Conservation (phyloP, 352 stramenopile genomes). For the Phytophthora sojae region DNA sequence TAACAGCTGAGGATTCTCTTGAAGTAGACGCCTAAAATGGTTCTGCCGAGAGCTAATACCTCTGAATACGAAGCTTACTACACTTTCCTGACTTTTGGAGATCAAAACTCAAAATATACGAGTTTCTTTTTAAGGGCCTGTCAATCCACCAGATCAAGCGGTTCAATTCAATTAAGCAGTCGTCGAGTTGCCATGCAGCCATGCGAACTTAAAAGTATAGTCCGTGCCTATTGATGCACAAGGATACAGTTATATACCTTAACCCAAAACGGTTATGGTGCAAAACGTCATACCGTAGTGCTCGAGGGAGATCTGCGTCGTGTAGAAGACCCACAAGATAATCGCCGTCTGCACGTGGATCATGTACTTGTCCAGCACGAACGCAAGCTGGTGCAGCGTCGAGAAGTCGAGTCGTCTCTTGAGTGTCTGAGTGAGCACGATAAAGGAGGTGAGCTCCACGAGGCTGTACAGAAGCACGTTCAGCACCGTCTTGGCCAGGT, state of each 20-base stretch:
- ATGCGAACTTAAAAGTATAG: too few species aligned
- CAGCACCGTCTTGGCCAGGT: constrained; percentile 13
- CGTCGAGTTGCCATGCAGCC: too few species aligned
- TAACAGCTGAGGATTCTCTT: too few species aligned
- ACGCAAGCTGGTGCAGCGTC: constrained; percentile 20
- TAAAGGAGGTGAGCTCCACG: constrained; percentile 10
- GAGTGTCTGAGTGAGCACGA: constrained; percentile 8
- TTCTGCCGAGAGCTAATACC: too few species aligned
- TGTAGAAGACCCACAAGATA: constrained; percentile 39
- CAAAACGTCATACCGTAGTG: constrained; percentile 25
- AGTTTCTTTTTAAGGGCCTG: too few species aligned
- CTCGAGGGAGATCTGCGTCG: constrained; percentile 28
- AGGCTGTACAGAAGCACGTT: constrained; percentile 21
- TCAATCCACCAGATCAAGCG: too few species aligned
- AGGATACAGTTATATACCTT: background rate
- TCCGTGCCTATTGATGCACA: constrained; percentile 5
- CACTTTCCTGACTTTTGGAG: too few species aligned
- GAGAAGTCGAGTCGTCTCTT: constrained; percentile 18
- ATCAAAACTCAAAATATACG: too few species aligned
- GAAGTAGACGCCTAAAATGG: too few species aligned
- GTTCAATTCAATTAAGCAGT: too few species aligned
- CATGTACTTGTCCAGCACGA: constrained; percentile 24
- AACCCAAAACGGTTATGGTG: background rate
- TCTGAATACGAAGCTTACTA: too few species aligned
- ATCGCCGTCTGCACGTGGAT: constrained; percentile 28